Conservation (phyloP, 495 filamentous ascomycete genomes). For the Tuber microsphaerosporum region DNA sequence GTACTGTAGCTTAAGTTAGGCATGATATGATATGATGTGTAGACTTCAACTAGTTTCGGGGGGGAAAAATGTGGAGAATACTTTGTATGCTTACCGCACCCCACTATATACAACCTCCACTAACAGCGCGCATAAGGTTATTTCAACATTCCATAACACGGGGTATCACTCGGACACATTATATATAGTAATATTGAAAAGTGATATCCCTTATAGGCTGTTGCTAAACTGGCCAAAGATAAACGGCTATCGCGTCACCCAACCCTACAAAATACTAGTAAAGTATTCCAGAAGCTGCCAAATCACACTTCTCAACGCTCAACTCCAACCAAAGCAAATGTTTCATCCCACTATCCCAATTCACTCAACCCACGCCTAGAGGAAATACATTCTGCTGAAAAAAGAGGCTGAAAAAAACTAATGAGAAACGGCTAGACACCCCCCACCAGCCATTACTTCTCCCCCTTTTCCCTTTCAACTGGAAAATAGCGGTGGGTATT, state of each 20-base stretch:
- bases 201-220: not conserved
- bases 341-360: not conserved
- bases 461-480: not conserved
- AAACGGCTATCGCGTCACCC: not conserved
- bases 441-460: not conserved
- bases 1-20: not conserved
- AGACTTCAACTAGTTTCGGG: not conserved
- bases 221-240: not conserved
- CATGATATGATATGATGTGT: not conserved
- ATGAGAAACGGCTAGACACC: not conserved
- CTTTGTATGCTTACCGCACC: not conserved
- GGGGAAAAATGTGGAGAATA: not conserved
- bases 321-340: not conserved
- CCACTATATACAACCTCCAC: not conserved
- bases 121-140: not conserved
- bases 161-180: not conserved
- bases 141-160: not conserved
- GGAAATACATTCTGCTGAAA: not conserved
- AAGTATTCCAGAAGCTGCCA: not conserved
- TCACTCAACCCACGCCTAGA: not conserved
- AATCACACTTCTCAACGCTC: not conserved
- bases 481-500: not conserved
- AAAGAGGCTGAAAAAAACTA: not conserved
- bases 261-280: not conserved
- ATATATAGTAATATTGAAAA: not conserved